Conservation (phyloP, 164 flowering plant species). For the Euptelea pleiosperma region DNA sequence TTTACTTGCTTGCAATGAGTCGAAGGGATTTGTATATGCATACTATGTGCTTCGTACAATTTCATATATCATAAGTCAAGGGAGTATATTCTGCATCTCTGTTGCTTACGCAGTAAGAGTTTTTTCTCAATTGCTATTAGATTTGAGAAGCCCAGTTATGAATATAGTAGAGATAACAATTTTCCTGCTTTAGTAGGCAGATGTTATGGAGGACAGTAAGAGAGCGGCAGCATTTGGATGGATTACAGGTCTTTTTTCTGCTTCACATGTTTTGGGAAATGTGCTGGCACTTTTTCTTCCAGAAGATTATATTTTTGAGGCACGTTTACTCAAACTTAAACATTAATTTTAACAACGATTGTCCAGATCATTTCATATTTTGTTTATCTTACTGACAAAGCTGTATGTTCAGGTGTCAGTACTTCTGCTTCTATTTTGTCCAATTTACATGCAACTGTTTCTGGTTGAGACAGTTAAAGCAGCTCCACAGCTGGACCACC, state of each 20-base stretch:
- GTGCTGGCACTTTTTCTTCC: conserved; percentile 81
- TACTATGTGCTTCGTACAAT: conserved; percentile 78
- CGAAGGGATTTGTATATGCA: conserved; percentile 64
- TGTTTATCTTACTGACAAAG: conserved; percentile 7
- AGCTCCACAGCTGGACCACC: conserved; percentile 31
- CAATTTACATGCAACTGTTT: conserved; percentile 61
- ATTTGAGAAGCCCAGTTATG: not conserved
- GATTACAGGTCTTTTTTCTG: conserved; percentile 80
- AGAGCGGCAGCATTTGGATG: conserved; percentile 79
- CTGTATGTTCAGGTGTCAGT: conserved; percentile 61
- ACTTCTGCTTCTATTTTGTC: conserved; percentile 52
- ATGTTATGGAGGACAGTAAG: conserved; percentile 52
- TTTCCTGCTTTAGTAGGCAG: conserved; percentile 51
- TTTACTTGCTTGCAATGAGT: conserved; percentile 57
- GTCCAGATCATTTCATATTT: conserved; percentile 2
- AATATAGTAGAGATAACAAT: not conserved
- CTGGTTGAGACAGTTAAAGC: conserved; percentile 57
- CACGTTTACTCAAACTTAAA: conserved; percentile 20
- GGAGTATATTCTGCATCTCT: conserved; percentile 87
- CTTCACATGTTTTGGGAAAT: conserved; percentile 81
- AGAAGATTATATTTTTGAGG: conserved; percentile 62
- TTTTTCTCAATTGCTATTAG: not conserved
- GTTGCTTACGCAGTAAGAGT: conserved; percentile 77
- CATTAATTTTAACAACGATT: not conserved
- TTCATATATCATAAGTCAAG: conserved; percentile 78